Evolutionary conservation across 78 protist genomes (phyloP).

Genomic region (Cavenderia fasciculata): DNA sequence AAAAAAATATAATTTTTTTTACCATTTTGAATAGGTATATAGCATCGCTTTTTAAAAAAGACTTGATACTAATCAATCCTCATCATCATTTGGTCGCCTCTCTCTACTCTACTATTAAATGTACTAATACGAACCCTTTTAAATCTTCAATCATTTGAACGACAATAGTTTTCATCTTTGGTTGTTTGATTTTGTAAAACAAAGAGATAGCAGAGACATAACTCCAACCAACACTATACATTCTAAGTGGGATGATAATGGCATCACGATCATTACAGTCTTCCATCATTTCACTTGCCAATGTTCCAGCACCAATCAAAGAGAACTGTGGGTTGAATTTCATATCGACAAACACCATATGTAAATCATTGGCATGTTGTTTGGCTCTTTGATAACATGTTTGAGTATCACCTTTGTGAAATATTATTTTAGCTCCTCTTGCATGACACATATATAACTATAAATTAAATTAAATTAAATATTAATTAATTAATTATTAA

Average conservation of each 20-base stretch:
- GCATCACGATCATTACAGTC: conserved; percentile 42
- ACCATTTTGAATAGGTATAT: too few relatives aligned
- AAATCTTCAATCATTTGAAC: conserved; percentile 75
- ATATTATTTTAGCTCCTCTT: conserved; percentile 65
- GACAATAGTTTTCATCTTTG: conserved; percentile 17
- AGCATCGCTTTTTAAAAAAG: too few relatives aligned
- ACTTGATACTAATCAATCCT: too few relatives aligned
- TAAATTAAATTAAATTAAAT: background rate
- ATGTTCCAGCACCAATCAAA: conserved; percentile 57
- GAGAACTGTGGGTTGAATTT: conserved; percentile 36
- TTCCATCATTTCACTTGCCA: conserved; percentile 61
- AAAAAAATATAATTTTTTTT: too few relatives aligned
- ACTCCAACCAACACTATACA: conserved; percentile 62
- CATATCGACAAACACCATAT: conserved; percentile 55
- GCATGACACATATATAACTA: conserved; percentile 65
- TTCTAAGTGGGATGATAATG: conserved; percentile 41
- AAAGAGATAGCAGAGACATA: conserved; percentile 36
- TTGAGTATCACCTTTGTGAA: conserved; percentile 50
- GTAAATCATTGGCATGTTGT: conserved; percentile 55
- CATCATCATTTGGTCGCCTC: too few relatives aligned
- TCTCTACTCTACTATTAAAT: too few relatives aligned
- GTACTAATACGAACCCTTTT: conserved; percentile 10
- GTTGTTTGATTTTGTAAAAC: conserved; percentile 16
- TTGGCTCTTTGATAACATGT: conserved; percentile 38
- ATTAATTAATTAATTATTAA: background rate